These are phyloP conservation scores for Suillus clintonianus DNA, from an alignment of 768 basidiomycete genomes.

Conservation along the genomic window DNA sequence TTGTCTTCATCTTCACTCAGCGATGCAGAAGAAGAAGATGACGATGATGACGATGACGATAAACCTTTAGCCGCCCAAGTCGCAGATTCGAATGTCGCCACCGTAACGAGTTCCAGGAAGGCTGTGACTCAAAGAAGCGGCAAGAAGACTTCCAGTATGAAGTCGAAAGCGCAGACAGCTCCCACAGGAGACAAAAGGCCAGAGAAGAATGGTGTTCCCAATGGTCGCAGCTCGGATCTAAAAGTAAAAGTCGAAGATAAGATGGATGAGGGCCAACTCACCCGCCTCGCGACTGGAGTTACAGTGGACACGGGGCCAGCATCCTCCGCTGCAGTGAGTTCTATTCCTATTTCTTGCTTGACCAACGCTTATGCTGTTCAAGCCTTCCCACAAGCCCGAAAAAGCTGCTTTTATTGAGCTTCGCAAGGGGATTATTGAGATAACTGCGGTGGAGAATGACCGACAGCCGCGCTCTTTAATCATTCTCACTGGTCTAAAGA, in stretches of 20 bases:
- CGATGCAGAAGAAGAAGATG: constrained; percentile 40
- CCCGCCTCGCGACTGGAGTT: constrained; percentile 77
- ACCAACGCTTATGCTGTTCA: constrained; percentile 9
- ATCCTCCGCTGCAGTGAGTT: constrained; percentile 49
- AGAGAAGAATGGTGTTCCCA: constrained; percentile 39
- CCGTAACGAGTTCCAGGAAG: constrained; percentile 33
- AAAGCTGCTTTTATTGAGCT: constrained; percentile 83
- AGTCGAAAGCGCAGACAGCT: constrained; percentile 59
- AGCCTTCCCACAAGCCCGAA: constrained; percentile 64
- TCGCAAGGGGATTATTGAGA: constrained; percentile 78
- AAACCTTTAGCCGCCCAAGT: constrained; percentile 56
- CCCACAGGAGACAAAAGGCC: constrained; percentile 44
- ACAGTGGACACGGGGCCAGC: constrained; percentile 66
- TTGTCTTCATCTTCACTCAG: constrained; percentile 59
- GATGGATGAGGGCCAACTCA: constrained; percentile 77
- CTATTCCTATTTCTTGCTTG: constrained; percentile 3
- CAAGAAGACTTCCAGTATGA: constrained; percentile 59
- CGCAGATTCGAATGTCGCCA: constrained; percentile 25
- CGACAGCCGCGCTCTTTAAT: constrained; percentile 72
- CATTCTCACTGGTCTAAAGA: constrained; percentile 93
- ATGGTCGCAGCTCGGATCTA: constrained; percentile 50
- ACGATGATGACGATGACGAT: constrained; percentile 61
- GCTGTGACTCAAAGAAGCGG: constrained; percentile 44
- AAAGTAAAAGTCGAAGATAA: constrained; percentile 76
- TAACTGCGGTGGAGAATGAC: constrained; percentile 86